A percentile compares a stretch with the other conserved stretches of the same genome.
Evolutionary conservation across 2,329 filamentous ascomycete species (phyloP).

Genomic region (Didymella lethalis): DNA sequence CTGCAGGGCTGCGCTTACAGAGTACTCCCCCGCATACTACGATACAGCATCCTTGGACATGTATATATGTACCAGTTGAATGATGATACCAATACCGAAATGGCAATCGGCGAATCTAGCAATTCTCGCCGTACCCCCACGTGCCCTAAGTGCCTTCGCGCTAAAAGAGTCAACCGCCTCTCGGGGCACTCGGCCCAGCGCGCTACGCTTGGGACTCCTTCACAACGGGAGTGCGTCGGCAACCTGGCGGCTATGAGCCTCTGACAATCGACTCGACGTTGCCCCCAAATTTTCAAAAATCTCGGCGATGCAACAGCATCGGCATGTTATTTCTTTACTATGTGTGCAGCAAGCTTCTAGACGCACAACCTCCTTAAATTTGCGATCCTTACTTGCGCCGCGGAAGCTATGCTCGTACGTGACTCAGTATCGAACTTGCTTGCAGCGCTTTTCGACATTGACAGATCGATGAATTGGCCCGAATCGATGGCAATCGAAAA

Average conservation of each 20-base stretch:
- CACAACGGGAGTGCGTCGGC: slow-evolving; percentile 1
- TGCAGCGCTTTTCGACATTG: background rate
- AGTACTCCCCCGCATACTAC: slow-evolving; percentile 12
- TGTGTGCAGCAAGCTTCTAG: background rate
- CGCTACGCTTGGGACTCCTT: slow-evolving; percentile 19
- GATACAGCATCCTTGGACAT: slow-evolving; percentile 7
- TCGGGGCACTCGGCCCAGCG: slow-evolving; percentile 20
- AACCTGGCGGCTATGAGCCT: background rate
- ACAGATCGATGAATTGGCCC: background rate
- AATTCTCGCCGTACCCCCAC: slow-evolving; percentile 17
- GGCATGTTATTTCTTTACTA: background rate
- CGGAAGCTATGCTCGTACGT: background rate
- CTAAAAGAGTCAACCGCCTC: slow-evolving; percentile 4
- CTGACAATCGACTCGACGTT: background rate
- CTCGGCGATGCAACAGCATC: background rate
- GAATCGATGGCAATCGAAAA: slow-evolving; percentile 1
- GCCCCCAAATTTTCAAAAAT: background rate
- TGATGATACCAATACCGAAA: slow-evolving; percentile 22
- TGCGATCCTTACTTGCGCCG: background rate
- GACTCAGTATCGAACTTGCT: background rate
- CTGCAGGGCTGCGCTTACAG: background rate
- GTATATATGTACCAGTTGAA: slow-evolving; percentile 19
- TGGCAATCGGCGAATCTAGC: slow-evolving; percentile 18
- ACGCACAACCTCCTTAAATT: background rate
- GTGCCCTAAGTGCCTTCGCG: slow-evolving; percentile 7